Percentiles rank a stretch among this genome's conserved stretches.
These are phyloP conservation scores for Tilletiaria anomala DNA, from an alignment of 1,284 basidiomycete species.

Conservation along the genomic window DNA sequence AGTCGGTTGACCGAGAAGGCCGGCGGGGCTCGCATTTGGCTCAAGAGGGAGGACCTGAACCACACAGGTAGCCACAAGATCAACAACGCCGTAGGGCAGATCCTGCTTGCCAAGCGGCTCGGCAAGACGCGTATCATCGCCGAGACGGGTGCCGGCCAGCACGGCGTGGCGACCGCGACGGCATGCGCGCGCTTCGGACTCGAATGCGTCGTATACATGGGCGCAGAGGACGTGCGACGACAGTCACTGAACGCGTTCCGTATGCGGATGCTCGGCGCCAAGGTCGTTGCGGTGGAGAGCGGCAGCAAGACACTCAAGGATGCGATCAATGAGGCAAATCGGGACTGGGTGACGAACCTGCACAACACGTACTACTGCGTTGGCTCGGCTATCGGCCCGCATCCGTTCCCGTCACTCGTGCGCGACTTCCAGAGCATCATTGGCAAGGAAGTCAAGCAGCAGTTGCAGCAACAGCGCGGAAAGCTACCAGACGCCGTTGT, in stretches of 20 bases:
- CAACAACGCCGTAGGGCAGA: conserved; percentile 43
- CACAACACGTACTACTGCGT: conserved; percentile 78
- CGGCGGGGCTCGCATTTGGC: conserved; percentile 87
- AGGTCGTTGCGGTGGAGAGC: conserved; percentile 69
- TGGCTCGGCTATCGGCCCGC: conserved; percentile 91
- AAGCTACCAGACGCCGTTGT: conserved; percentile 88
- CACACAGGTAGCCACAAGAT: conserved; percentile 40
- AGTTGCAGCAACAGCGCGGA: conserved; percentile 58
- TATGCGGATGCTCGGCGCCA: conserved; percentile 91
- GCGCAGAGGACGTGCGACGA: conserved; percentile 87
- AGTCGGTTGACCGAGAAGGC: conserved; percentile 59
- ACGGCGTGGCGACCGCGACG: conserved; percentile 95
- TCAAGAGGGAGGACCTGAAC: conserved; percentile 85
- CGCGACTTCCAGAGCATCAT: conserved; percentile 96
- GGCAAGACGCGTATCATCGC: conserved; percentile 96
- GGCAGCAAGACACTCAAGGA: conserved; percentile 94
- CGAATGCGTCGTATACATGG: conserved; percentile 96
- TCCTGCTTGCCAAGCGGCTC: conserved; percentile 75
- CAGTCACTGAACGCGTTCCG: conserved; percentile 95
- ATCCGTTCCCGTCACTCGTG: conserved; percentile 97
- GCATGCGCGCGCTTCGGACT: conserved; percentile 92
- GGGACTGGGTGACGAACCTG: conserved; percentile 96
- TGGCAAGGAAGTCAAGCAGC: conserved; percentile 81
- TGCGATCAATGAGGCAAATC: conserved; percentile 43
- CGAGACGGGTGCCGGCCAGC: conserved; percentile 96